A percentile compares a stretch with the other conserved stretches of the same genome.
Conservation (phyloP, 352 stramenopile species). For the Pythium pyrilobum region DNA sequence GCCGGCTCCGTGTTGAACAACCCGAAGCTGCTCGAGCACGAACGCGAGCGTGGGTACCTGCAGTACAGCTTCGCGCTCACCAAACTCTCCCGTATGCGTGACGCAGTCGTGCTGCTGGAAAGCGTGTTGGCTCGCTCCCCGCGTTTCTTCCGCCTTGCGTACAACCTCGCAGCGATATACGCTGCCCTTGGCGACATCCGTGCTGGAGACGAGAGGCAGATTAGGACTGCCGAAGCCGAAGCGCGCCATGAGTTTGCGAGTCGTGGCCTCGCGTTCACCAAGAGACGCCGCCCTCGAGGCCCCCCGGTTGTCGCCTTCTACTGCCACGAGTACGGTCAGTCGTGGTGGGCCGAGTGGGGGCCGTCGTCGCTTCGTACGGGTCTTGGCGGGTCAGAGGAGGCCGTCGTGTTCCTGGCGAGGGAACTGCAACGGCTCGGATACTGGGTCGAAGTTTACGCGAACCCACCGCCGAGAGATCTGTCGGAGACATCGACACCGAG, state of each 20-base stretch:
- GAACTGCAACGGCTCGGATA: constrained; percentile 80
- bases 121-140: constrained; percentile 15
- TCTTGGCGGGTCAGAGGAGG: constrained; percentile 89
- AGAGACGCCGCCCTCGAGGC: constrained; percentile 22
- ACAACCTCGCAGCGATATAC: constrained; percentile 53
- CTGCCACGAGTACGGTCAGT: constrained; percentile 90
- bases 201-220: constrained; percentile 24
- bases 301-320: constrained; percentile 73
- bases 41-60: constrained; percentile 31
- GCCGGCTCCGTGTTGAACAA: constrained; percentile 8
- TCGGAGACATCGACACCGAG: constrained; percentile 23
- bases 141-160: constrained; percentile 31
- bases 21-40: not conserved
- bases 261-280: constrained; percentile 21
- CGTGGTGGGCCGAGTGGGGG: constrained; percentile 88
- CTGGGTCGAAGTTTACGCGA: constrained; percentile 83
- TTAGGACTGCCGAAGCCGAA: constrained; percentile 31
- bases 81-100: constrained; percentile 7
- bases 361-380: constrained; percentile 62
- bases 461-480: constrained; percentile 38
- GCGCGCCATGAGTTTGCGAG: constrained; percentile 23
- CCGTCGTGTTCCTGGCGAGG: constrained; percentile 81
- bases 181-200: constrained; percentile 21
- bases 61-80: constrained; percentile 38
- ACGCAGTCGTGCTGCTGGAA: constrained; percentile 38